Base-by-base conservation (phyloP, 2,329 filamentous ascomycete species). In the Colletotrichum karsti region DNA sequence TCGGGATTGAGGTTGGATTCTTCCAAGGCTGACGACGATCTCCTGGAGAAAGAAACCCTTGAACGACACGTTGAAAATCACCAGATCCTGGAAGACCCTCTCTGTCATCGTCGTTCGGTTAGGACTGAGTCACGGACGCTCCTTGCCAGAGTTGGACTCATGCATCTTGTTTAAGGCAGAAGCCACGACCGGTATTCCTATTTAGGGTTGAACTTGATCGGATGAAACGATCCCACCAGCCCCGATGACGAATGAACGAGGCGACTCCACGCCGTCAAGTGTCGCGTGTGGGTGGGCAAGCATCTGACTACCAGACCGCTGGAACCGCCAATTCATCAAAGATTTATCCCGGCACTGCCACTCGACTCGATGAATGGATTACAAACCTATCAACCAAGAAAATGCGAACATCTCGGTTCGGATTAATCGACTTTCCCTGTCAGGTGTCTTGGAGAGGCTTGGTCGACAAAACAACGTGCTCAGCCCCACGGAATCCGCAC, bases 251-350 rank as follows among this genome's bases (percentile, higher is more conserved):
- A 55, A 41, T 50, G n/a, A 30, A 24, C 7, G 33, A 30, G 54
- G 46, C 30, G 33, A 18, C 39, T 54, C 54, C 54, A 46, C 30
- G 37, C 46, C 61, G 46, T 65, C 46, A 48, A 55, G 53, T 64
- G 39, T 67, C 28, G 53, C 53, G 30, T 64, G 64, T 64, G 64
- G 22, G 61, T 55, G 53, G 60, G 48, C 51, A 33, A 48, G 53
- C 54, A 53, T 35, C 30, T 39, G 18, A 35, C 33, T 22, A 58
- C 65, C 46, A 42, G 30, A 30, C 53, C 37, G 18, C 33, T 48
- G 54, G 37, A 65, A 58, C 15, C 39, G 44, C 12, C 37, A 30
- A 22, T 20, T 39, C 53, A 48, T 42, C 35, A 35, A 51, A 37
- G 15, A 28, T n/a, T 33, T 24, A 12, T 13, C 37, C 39, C 4